Conservation (phyloP, 306 rosid genomes). For the Cicer bijugum region DNA sequence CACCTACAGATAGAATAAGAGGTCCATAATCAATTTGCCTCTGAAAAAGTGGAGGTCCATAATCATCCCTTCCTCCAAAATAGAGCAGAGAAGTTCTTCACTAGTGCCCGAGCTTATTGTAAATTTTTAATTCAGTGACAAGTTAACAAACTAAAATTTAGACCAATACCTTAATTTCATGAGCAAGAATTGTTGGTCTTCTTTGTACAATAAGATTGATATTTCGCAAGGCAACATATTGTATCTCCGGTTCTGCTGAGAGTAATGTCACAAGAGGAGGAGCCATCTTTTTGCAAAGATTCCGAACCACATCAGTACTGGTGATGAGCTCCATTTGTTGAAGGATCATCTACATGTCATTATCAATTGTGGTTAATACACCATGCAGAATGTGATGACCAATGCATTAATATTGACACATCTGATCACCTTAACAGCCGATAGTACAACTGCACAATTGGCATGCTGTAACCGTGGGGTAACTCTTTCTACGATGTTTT, state of each 20-base stretch:
- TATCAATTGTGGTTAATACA: conserved; percentile 42
- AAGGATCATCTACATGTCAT: conserved; percentile 84
- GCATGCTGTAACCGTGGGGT: conserved; percentile 98
- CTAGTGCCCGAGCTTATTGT: conserved; percentile 19
- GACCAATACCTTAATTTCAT: conserved; percentile 92
- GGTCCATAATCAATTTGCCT: conserved; percentile 33
- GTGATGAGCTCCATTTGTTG: conserved; percentile 99
- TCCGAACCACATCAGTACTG: conserved; percentile 94
- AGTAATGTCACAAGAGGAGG: conserved; percentile 99
- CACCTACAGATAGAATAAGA: conserved; percentile 62
- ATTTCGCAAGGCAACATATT: conserved; percentile 95
- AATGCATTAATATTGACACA: conserved; percentile 33
- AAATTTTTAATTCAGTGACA: conserved; percentile 29
- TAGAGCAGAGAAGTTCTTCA: conserved; percentile 14
- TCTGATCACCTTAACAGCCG: conserved; percentile 86
- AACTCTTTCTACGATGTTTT: conserved; percentile 96
- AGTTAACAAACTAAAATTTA: conserved; percentile 32
- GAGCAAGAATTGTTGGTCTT: conserved; percentile 97
- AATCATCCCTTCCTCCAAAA: conserved; percentile 31
- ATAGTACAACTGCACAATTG: conserved; percentile 96
- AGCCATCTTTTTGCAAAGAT: conserved; percentile 99
- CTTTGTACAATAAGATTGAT: conserved; percentile 98
- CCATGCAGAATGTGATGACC: conserved; percentile 35
- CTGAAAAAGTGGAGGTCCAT: conserved; percentile 27
- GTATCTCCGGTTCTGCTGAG: conserved; percentile 99